Conservation (phyloP, 768 basidiomycete species). For the Lepiota venenata region DNA sequence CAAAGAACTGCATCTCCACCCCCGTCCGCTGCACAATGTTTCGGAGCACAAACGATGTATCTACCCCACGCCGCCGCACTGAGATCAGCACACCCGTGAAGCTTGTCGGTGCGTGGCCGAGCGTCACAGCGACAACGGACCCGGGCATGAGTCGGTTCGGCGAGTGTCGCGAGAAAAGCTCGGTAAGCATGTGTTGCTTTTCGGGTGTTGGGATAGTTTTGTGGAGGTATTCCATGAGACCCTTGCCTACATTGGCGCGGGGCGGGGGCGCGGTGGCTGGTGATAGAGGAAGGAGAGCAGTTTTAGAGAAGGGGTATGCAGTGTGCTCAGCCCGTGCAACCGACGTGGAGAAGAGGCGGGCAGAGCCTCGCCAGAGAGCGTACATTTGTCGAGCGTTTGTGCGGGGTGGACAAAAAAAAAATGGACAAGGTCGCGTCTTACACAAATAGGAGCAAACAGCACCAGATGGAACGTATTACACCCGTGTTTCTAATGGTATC, state of each 20-base stretch:
- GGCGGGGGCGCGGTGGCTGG: slow-evolving; percentile 39
- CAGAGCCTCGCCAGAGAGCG: slow-evolving; percentile 27
- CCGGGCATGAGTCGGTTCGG: slow-evolving; percentile 72
- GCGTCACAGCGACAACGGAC: slow-evolving; percentile 79
- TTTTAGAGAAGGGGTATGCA: slow-evolving; percentile 72
- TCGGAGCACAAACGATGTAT: slow-evolving; percentile 85
- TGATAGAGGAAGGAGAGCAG: slow-evolving; percentile 50
- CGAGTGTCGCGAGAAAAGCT: slow-evolving; percentile 70
- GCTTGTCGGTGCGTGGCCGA: slow-evolving; percentile 70
- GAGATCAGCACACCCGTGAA: slow-evolving; percentile 91
- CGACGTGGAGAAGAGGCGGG: slow-evolving; percentile 12
- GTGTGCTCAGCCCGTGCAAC: slow-evolving; percentile 12
- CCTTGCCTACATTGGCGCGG: slow-evolving; percentile 62
- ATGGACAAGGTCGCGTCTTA: not conserved
- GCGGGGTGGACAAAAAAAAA: no score
- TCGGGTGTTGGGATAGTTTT: slow-evolving; percentile 62
- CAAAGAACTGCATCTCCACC: slow-evolving; percentile 90
- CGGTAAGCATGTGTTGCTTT: slow-evolving; percentile 64
- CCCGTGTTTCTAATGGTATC: slow-evolving; percentile 15
- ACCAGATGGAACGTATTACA: not conserved
- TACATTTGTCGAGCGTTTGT: slow-evolving; percentile 1
- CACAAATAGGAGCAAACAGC: slow-evolving; percentile 1
- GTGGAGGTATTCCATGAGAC: slow-evolving; percentile 72
- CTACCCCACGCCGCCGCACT: slow-evolving; percentile 77
- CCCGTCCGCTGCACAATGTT: slow-evolving; percentile 91